Conservation (phyloP, 345 rosid species). For the Firmiana major region DNA sequence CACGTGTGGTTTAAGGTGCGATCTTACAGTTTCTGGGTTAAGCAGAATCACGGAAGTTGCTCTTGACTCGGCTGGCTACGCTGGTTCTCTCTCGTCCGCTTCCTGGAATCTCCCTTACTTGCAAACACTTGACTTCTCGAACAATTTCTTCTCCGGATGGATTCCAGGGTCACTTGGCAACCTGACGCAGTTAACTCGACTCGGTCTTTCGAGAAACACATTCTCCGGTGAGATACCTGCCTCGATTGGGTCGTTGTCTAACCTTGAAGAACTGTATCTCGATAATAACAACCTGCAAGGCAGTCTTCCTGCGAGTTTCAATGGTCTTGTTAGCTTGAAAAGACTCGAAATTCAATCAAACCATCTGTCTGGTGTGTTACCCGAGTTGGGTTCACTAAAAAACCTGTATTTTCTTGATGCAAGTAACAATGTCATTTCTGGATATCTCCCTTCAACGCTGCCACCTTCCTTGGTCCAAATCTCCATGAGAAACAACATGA, state of each 20-base stretch:
- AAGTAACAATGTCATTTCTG: conserved; percentile 64
- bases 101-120: conserved; percentile 62
- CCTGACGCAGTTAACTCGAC: conserved; percentile 53
- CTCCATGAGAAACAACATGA: conserved; percentile 65
- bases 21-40: conserved; percentile 34
- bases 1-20: conserved; percentile 93
- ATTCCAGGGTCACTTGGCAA: conserved; percentile 53
- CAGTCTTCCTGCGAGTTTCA: conserved; percentile 47
- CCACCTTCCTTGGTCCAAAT: conserved; percentile 61
- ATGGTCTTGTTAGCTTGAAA: conserved; percentile 39
- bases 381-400: conserved; percentile 51
- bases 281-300: conserved; percentile 66
- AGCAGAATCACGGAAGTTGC: conserved; percentile 69
- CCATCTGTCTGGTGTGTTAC: conserved; percentile 55
- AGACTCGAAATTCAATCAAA: conserved; percentile 76
- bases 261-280: conserved; percentile 58
- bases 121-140: conserved; percentile 58
- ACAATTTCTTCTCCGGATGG: conserved; percentile 56
- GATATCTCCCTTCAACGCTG: conserved; percentile 44
- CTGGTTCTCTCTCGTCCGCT: conserved; percentile 47
- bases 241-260: conserved; percentile 50
- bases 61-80: conserved; percentile 81
- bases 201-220: conserved; percentile 56
- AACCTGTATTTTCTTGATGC: conserved; percentile 60
- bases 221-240: conserved; percentile 62